Evolutionary conservation across 176 grass and related monocot species (phyloP).

Genomic region (Pontederia crassipes): DNA sequence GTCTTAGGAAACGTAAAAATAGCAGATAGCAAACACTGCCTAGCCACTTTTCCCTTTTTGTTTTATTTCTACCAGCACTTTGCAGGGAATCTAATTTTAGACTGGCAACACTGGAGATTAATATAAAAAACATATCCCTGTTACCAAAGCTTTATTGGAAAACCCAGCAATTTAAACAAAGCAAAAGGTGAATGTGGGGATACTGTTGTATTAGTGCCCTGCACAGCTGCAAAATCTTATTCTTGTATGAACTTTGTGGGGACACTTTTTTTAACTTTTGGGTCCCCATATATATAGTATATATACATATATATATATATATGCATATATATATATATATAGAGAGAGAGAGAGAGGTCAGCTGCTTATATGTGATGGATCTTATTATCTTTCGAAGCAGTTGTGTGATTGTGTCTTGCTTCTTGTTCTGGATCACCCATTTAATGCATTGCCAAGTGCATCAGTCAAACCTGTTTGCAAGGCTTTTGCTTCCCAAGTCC

Average conservation of each 20-base stretch:
- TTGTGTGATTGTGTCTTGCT: too few relatives aligned
- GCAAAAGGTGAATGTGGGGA: not conserved
- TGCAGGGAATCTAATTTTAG: not conserved
- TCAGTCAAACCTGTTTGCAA: too few relatives aligned
- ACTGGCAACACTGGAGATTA: not conserved
- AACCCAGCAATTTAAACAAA: not conserved
- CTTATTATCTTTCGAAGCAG: too few relatives aligned
- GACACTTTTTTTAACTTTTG: not conserved
- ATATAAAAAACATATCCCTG: conserved; percentile 2
- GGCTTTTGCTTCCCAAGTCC: too few relatives aligned
- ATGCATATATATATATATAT: not conserved
- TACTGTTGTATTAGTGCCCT: not conserved
- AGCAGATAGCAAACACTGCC: not conserved
- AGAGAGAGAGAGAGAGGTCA: not conserved
- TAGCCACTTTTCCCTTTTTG: not conserved
- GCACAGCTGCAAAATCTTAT: too few relatives aligned
- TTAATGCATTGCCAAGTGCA: too few relatives aligned
- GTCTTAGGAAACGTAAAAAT: not conserved
- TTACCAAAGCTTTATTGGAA: conserved; percentile 13
- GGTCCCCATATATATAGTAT: not conserved
- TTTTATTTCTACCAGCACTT: conserved; percentile 3
- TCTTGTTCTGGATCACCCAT: too few relatives aligned
- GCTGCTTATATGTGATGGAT: not conserved
- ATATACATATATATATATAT: not conserved
- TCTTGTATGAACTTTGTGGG: too few relatives aligned